Percentiles rank a stretch among this genome's conserved stretches.
These are phyloP conservation scores for Cutaneotrichosporon sp. DNA, from an alignment of 1,284 basidiomycete species.

Conservation along the genomic window DNA sequence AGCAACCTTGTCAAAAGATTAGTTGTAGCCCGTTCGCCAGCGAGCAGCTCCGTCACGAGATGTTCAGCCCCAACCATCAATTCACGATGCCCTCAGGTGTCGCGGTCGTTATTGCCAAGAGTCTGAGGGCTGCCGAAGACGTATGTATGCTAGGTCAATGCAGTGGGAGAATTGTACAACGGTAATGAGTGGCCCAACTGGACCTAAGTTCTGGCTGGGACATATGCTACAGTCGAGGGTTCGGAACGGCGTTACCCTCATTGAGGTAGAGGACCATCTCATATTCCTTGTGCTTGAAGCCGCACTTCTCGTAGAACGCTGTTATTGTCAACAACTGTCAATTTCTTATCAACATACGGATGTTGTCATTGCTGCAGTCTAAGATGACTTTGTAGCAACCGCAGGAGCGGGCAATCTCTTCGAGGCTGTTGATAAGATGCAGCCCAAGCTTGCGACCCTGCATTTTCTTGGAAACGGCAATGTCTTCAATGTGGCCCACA, in stretches of 20 bases:
- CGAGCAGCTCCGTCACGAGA: too few relatives aligned
- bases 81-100: too few relatives aligned
- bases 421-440: slow-evolving; percentile 78
- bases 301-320: slow-evolving; percentile 98
- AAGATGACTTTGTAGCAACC: slow-evolving; percentile 95
- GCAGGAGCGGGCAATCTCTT: slow-evolving; percentile 65
- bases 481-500: slow-evolving; percentile 96
- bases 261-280: slow-evolving; percentile 66
- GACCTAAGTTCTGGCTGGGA: neutral
- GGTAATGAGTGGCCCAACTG: too few relatives aligned
- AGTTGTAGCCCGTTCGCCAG: too few relatives aligned
- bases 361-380: slow-evolving; percentile 87
- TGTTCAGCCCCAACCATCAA: too few relatives aligned
- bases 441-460: slow-evolving; percentile 84
- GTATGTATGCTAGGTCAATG: neutral
- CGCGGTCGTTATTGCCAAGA: too few relatives aligned
- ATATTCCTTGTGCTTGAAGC: slow-evolving; percentile 77
- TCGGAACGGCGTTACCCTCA: neutral
- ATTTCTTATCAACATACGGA: slow-evolving; percentile 58
- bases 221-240: neutral
- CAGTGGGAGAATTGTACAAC: neutral
- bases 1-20: too few relatives aligned
- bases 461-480: slow-evolving; percentile 79
- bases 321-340: slow-evolving; percentile 7
- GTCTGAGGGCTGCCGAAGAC: too few relatives aligned